Percentiles rank a stretch among this genome's conserved stretches.
Conservation (phyloP, 768 basidiomycete genomes). For the Jaapia argillacea region DNA sequence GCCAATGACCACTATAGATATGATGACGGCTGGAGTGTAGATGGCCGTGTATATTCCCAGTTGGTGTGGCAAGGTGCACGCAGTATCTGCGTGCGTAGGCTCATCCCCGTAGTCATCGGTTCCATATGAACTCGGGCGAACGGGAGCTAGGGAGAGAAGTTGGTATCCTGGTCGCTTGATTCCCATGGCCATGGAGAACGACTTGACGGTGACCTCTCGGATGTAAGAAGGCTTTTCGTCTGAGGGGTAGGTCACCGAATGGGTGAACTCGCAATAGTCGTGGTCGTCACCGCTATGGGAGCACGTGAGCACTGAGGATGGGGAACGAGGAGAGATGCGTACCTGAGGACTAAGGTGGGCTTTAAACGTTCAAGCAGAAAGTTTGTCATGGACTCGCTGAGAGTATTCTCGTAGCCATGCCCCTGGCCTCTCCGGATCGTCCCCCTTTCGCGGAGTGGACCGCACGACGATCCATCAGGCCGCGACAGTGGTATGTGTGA, state of each 20-base stretch:
- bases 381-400: slow-evolving; percentile 54
- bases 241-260: slow-evolving; percentile 22
- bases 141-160: slow-evolving; percentile 60
- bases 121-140: slow-evolving; percentile 18
- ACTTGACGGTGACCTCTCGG: slow-evolving; percentile 81
- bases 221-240: slow-evolving; percentile 19
- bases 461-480: slow-evolving; percentile 58
- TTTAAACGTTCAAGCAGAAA: slow-evolving; percentile 56
- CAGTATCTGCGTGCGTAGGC: slow-evolving; percentile 43
- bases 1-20: slow-evolving; percentile 46
- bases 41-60: slow-evolving; percentile 59
- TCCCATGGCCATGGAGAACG: slow-evolving; percentile 85
- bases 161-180: slow-evolving; percentile 83
- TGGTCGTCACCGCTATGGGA: slow-evolving; percentile 79
- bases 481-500: slow-evolving; percentile 87
- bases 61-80: slow-evolving; percentile 82
- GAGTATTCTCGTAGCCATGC: slow-evolving; percentile 75
- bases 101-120: slow-evolving; percentile 17
- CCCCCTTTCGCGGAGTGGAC: slow-evolving; percentile 67
- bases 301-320: background rate
- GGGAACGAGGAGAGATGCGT: slow-evolving; percentile 7
- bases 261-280: slow-evolving; percentile 82
- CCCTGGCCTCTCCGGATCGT: slow-evolving; percentile 67
- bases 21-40: slow-evolving; percentile 59
- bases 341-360: slow-evolving; percentile 75